Percentiles rank a stretch among this genome's conserved stretches.
Evolutionary conservation across 371 early-diverging fungal species (phyloP).

Genomic region (Syncephalastrum monosporum): DNA sequence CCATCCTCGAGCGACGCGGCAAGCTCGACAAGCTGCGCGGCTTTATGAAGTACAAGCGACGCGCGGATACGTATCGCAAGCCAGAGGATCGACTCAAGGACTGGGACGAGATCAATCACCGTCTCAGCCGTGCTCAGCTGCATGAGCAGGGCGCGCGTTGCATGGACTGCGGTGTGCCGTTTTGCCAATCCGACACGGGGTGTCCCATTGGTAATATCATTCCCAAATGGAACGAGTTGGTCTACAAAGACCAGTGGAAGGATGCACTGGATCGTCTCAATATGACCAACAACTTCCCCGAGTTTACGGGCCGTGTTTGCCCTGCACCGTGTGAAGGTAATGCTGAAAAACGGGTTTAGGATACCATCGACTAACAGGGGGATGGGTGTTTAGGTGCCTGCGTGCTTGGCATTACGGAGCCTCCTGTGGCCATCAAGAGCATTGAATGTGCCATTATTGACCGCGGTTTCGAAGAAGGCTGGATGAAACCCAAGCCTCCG

Average conservation of each 20-base stretch:
- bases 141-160: slow-evolving; percentile 95
- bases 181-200: slow-evolving; percentile 95
- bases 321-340: slow-evolving; percentile 94
- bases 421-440: slow-evolving; percentile 93
- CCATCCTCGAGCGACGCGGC: slow-evolving; percentile 62
- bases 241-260: slow-evolving; percentile 92
- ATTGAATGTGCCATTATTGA: slow-evolving; percentile 98
- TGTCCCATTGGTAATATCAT: slow-evolving; percentile 97
- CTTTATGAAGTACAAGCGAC: slow-evolving; percentile 91
- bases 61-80: slow-evolving; percentile 85
- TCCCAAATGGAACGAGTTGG: slow-evolving; percentile 97
- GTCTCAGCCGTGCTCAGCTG: slow-evolving; percentile 76
- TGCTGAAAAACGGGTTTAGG: slow-evolving; percentile 29
- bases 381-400: neutral
- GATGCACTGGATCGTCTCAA: slow-evolving; percentile 90
- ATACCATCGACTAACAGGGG: neutral
- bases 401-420: slow-evolving; percentile 86
- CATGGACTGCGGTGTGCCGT: slow-evolving; percentile 98
- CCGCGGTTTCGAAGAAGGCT: slow-evolving; percentile 91
- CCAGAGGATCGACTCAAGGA: slow-evolving; percentile 79
- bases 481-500: slow-evolving; percentile 90
- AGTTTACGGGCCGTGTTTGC: slow-evolving; percentile 68
- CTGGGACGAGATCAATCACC: slow-evolving; percentile 92
- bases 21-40: slow-evolving; percentile 83
- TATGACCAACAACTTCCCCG: slow-evolving; percentile 98